Evolutionary conservation across 345 rosid species (phyloP), one percentile per base, ranked within the genome.

Genomic region (Acer saccharum): DNA sequence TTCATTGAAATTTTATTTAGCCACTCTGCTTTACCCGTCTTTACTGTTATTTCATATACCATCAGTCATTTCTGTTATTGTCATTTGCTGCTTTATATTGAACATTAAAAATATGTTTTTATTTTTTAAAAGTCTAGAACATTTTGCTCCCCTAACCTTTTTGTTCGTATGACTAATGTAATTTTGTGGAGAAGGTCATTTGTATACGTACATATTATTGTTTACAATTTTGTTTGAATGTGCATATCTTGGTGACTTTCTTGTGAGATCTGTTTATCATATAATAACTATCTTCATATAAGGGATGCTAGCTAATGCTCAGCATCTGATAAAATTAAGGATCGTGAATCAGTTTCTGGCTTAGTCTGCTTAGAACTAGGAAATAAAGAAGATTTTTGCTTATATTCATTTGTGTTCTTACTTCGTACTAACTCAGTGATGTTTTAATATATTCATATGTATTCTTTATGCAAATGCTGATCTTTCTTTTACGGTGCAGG

Each of bases 401-500:
- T 7, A 44, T 10, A 48, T 27, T 25, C 20, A 14, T 25, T 48
- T 50, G 17, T 46, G 9, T 50, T 60, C 71, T 52, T 23, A 23
- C 18, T 50, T 60, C 71, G 43, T 23, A 23, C 18, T 68, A 67
- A 35, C 48, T 64, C 13, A 55, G 17, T 32, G 32, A 10, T 41
- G 48, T n/a, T 65, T 3, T 54, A 9, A 11, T 52, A 13, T 25
- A 23, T 35, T 14, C 43, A 25, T 70, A 54, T 67, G 32, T 46
- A 29, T 60, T 73, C 63, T 80, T 43, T 65, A 17, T 58, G n/a
- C 25, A 29, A 61, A 29, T 1, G 35, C 16, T 74, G 52, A 69
- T 70, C 2, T 70, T 61, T 82, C 12, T 72, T 65, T 81, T 70
- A 10, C 78, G 60, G 35, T 84, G 84, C 93, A 95, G 98, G 87